Evolutionary conservation across 805 yeast genomes (phyloP).

Genomic region (Scheffersomyces lignosus): DNA sequence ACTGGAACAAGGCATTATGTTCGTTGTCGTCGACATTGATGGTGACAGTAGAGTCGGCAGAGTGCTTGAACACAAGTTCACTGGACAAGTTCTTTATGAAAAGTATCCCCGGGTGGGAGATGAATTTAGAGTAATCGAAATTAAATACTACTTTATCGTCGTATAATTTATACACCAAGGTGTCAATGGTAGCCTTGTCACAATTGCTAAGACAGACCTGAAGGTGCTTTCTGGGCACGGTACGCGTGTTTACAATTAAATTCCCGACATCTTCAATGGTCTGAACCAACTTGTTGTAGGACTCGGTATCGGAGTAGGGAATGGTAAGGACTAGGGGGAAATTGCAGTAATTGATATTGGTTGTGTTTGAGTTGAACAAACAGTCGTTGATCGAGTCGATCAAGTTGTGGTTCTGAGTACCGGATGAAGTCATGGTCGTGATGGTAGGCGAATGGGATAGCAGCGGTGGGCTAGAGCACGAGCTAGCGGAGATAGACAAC

Average conservation of each 20-base stretch:
- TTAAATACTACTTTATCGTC: conserved; percentile 6
- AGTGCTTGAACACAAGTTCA: conserved; percentile 21
- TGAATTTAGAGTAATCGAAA: conserved; percentile 28
- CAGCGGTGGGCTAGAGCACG: background rate
- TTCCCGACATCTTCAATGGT: background rate
- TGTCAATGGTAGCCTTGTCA: conserved; percentile 6
- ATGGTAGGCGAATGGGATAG: background rate
- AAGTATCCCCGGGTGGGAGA: conserved; percentile 59
- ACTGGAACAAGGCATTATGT: conserved; percentile 10
- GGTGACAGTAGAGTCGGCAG: background rate
- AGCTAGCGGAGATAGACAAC: conserved; percentile 3
- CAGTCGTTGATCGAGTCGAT: conserved; percentile 8
- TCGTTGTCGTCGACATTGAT: conserved; percentile 5
- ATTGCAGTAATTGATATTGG: conserved; percentile 2
- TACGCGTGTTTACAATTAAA: conserved; percentile 1
- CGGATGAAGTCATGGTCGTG: background rate
- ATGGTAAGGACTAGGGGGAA: conserved; percentile 1
- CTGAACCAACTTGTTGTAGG: conserved; percentile 1
- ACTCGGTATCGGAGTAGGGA: background rate
- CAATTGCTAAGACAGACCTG: background rate
- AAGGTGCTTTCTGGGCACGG: conserved; percentile 3
- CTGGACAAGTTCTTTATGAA: conserved; percentile 52
- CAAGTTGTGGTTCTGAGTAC: background rate
- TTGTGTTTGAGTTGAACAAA: conserved; percentile 3
- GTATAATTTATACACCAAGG: conserved; percentile 10